Conservation (phyloP, 2,329 filamentous ascomycete species). For the Xylariomycetidae sp. region DNA sequence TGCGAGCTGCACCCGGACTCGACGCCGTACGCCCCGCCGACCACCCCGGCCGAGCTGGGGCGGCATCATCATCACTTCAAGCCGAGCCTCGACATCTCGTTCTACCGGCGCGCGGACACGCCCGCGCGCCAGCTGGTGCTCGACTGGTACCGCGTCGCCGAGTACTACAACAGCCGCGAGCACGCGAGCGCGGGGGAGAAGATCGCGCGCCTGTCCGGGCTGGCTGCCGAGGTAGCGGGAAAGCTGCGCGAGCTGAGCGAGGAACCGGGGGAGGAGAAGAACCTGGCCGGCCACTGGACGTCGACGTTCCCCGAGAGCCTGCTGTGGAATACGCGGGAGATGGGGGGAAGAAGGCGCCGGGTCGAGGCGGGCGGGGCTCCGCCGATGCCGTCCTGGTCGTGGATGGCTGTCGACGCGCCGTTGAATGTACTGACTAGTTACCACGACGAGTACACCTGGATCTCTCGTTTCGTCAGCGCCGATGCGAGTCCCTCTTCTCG, state of each 20-base stretch:
- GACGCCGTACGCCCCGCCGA: background rate
- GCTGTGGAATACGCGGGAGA: background rate
- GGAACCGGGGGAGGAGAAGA: background rate
- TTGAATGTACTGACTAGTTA: background rate
- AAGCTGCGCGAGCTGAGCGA: background rate
- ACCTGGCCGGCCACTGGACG: background rate
- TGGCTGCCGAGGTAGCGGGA: background rate
- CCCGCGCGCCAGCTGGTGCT: conserved; percentile 1
- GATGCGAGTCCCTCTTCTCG: background rate
- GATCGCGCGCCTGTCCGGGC: background rate
- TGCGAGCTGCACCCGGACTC: conserved; percentile 4
- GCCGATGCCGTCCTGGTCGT: background rate
- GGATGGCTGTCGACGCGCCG: background rate
- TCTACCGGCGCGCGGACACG: background rate
- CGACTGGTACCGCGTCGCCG: conserved; percentile 2
- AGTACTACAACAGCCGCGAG: background rate
- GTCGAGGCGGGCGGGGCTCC: background rate
- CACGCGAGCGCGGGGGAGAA: background rate
- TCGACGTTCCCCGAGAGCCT: background rate
- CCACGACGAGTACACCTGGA: background rate
- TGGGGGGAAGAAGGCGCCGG: background rate
- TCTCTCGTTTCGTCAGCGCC: background rate
- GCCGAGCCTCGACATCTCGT: background rate
- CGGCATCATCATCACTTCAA: background rate
- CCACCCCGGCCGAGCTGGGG: background rate